Conservation (phyloP, 768 basidiomycete genomes). For the Leccinum longicurvipes region DNA sequence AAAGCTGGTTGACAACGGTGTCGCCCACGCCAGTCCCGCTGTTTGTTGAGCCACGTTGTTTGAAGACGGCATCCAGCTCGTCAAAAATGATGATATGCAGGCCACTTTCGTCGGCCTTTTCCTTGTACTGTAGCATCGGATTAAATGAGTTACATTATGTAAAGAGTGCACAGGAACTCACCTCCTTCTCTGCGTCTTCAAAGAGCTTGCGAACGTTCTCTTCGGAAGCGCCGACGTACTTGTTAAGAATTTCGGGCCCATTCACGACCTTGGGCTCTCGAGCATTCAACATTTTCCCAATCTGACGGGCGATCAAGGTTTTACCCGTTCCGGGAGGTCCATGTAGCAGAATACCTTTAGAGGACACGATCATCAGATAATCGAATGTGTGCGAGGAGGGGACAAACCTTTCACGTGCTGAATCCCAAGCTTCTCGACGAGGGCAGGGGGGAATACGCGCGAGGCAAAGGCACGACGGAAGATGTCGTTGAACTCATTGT, state of each 20-base stretch:
- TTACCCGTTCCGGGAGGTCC: constrained; percentile 99
- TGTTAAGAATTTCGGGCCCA: constrained; percentile 95
- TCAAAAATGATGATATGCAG: constrained; percentile 99
- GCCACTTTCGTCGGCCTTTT: constrained; percentile 94
- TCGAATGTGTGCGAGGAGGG: not conserved
- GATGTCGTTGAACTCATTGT: constrained; percentile 91
- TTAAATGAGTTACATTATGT: not conserved
- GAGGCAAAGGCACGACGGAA: constrained; percentile 98
- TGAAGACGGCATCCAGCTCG: constrained; percentile 97
- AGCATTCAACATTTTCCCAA: constrained; percentile 98
- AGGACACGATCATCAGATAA: not conserved
- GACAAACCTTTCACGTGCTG: constrained; percentile 91
- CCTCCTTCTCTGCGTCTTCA: constrained; percentile 98
- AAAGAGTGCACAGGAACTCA: constrained; percentile 18
- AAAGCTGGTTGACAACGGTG: constrained; percentile 95
- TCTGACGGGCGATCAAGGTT: constrained; percentile 96
- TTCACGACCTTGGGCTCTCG: constrained; percentile 98
- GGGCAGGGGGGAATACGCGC: constrained; percentile 95
- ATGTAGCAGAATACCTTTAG: constrained; percentile 82
- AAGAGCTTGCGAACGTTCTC: constrained; percentile 98
- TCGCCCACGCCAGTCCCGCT: constrained; percentile 97
- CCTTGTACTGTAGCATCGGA: constrained; percentile 71
- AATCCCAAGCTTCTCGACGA: constrained; percentile 97
- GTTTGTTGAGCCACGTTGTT: constrained; percentile 92
- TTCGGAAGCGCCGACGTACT: constrained; percentile 95